Percentiles rank a stretch among this genome's conserved stretches.
Evolutionary conservation across 345 rosid genomes (phyloP).

Genomic region (Populus ilicifolia): DNA sequence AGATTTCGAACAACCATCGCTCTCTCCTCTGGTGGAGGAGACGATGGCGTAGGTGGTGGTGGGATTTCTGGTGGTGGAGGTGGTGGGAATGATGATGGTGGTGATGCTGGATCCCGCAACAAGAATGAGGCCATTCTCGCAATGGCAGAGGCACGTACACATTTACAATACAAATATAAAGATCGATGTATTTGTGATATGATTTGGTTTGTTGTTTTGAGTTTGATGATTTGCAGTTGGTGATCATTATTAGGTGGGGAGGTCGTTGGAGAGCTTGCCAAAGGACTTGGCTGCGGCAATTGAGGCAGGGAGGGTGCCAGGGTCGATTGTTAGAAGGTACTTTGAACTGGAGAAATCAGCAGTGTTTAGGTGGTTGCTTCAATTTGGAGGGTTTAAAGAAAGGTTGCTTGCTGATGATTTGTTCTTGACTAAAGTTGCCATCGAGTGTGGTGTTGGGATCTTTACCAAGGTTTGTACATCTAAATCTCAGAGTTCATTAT

Average conservation of each 20-base stretch:
- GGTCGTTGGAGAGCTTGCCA: conserved; percentile 53
- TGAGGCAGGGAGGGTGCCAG: conserved; percentile 50
- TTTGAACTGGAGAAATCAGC: conserved; percentile 54
- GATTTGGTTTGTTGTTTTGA: neutral
- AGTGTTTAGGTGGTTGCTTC: conserved; percentile 51
- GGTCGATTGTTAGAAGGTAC: conserved; percentile 42
- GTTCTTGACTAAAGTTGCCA: conserved; percentile 62
- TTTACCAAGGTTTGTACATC: conserved; percentile 53
- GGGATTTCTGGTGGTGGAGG: conserved; percentile 20
- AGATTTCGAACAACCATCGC: conserved; percentile 2
- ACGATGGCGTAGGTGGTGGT: conserved; percentile 10
- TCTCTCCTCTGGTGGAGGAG: conserved; percentile 32
- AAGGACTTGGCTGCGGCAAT: conserved; percentile 58
- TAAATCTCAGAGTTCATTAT: neutral
- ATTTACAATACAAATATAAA: no score
- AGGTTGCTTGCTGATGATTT: conserved; percentile 67
- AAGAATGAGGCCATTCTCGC: conserved; percentile 43
- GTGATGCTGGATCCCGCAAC: conserved; percentile 37
- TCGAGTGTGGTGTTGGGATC: conserved; percentile 72
- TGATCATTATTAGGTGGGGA: conserved; percentile 34
- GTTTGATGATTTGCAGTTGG: neutral
- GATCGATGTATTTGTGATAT: no score
- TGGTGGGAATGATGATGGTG: conserved; percentile 18
- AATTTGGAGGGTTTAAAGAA: conserved; percentile 64
- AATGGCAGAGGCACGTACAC: conserved; percentile 37